Percentiles rank a stretch among this genome's conserved stretches.
Evolutionary conservation across 2,329 filamentous ascomycete species (phyloP).

Genomic region (Neocatenulostroma microsporum): DNA sequence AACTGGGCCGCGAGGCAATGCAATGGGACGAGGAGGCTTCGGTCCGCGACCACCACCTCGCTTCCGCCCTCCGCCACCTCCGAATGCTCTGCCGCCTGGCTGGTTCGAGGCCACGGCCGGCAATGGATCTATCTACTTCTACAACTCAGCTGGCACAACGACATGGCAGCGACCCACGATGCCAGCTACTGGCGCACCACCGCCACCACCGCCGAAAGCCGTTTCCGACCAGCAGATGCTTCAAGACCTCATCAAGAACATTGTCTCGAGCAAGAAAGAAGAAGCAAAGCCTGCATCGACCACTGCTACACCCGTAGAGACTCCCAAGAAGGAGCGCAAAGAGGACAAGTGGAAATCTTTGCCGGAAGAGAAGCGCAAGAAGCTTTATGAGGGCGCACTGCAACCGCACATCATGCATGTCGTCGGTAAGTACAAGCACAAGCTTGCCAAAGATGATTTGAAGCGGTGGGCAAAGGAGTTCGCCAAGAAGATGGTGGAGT

Average conservation of each 20-base stretch:
- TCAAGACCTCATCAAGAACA: conserved; percentile 66
- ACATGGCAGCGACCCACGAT: conserved; percentile 74
- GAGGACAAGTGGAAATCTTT: conserved; percentile 64
- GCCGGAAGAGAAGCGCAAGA: conserved; percentile 81
- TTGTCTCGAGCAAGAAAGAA: conserved; percentile 55
- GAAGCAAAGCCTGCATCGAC: conserved; percentile 48
- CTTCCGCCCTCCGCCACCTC: conserved; percentile 39
- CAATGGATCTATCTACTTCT: conserved; percentile 74
- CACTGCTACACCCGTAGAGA: conserved; percentile 58
- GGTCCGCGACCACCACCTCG: conserved; percentile 40
- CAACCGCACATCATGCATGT: conserved; percentile 79
- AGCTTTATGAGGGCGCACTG: conserved; percentile 85
- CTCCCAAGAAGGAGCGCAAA: conserved; percentile 47
- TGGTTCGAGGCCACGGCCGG: conserved; percentile 73
- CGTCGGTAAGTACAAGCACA: conserved; percentile 77
- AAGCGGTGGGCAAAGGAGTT: conserved; percentile 60
- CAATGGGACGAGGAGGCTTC: conserved; percentile 54
- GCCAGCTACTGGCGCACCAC: conserved; percentile 49
- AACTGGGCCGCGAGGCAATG: conserved; percentile 43
- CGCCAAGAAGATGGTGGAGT: conserved; percentile 76
- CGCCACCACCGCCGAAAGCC: conserved; percentile 54
- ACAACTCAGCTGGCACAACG: conserved; percentile 66
- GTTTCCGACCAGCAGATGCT: conserved; percentile 68
- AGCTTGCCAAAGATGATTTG: conserved; percentile 71
- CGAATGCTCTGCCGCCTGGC: conserved; percentile 61